Percentiles rank a stretch among this genome's conserved stretches.
Conservation (phyloP, 306 rosid genomes). For the Leucaena leucocephala region DNA sequence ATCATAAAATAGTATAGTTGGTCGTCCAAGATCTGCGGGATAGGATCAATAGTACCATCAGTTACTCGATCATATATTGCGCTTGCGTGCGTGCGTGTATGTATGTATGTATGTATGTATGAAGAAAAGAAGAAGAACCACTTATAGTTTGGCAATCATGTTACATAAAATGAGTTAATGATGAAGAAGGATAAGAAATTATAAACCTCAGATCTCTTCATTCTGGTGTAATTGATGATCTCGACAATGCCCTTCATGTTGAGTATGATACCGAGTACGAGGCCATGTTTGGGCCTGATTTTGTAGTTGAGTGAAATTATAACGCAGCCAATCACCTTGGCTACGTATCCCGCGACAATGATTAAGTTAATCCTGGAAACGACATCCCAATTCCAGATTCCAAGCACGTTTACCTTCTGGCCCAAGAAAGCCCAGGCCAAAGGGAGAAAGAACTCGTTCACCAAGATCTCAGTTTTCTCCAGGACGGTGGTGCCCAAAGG, state of each 20-base stretch:
- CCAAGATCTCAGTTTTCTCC: constrained; percentile 28
- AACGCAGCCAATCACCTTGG: constrained; percentile 35
- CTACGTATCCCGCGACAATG: constrained; percentile 19
- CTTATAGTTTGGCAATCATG: no score
- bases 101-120: no score
- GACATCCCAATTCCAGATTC: neutral
- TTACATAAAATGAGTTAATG: neutral
- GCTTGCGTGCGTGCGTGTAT: no score
- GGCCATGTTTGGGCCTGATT: constrained; percentile 39
- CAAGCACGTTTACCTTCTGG: neutral
- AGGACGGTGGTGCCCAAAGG: constrained; percentile 43
- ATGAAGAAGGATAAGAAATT: neutral
- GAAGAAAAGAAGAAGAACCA: no score
- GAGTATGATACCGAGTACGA: constrained; percentile 52
- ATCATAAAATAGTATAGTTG: neutral
- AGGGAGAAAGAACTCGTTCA: constrained; percentile 36
- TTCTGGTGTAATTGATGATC: constrained; percentile 21
- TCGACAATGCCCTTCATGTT: constrained; percentile 55
- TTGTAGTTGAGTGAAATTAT: constrained; percentile 42
- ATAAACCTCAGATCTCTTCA: constrained; percentile 16
- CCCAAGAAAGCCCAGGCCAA: constrained; percentile 23
- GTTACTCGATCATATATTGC: no score
- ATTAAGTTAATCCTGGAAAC: constrained; percentile 2
- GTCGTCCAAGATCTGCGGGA: neutral
- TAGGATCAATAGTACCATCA: no score